Conservation (phyloP, 192 early-diverging fungal genomes). For the Mortierella hygrophila region DNA sequence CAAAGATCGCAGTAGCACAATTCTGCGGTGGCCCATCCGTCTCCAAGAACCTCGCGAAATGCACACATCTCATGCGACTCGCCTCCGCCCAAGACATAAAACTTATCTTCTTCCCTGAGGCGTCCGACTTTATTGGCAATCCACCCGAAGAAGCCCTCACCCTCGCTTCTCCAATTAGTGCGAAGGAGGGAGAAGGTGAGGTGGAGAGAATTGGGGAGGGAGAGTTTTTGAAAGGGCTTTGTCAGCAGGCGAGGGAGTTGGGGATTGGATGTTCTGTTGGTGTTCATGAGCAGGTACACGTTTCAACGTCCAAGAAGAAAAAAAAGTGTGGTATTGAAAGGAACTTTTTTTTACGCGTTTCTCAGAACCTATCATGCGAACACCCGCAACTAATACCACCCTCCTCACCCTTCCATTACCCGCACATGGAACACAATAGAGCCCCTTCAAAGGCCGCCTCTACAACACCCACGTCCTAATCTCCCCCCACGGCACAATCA, state of each 20-base stretch:
- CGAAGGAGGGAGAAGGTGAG: not conserved
- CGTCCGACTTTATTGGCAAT: conserved; percentile 84
- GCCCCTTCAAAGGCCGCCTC: conserved; percentile 44
- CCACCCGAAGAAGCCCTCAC: conserved; percentile 59
- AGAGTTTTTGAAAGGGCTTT: conserved; percentile 72
- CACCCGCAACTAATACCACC: too few relatives aligned
- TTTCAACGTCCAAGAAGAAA: not conserved
- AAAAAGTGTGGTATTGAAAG: too few relatives aligned
- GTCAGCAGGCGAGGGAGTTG: conserved; percentile 67
- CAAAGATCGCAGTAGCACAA: conserved; percentile 74
- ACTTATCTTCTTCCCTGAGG: conserved; percentile 86
- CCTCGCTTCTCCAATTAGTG: conserved; percentile 48
- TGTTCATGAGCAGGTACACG: conserved; percentile 75
- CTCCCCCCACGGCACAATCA: conserved; percentile 67
- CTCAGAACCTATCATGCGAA: too few relatives aligned
- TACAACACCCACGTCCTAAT: conserved; percentile 82
- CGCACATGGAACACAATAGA: conserved; percentile 9
- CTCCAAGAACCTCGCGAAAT: conserved; percentile 69
- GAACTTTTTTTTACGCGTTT: not conserved
- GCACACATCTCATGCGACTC: conserved; percentile 66
- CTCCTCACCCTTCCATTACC: not conserved
- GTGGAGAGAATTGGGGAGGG: not conserved
- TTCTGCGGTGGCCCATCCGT: conserved; percentile 77
- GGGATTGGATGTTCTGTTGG: conserved; percentile 82
- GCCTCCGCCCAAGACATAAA: conserved; percentile 73